Evolutionary conservation across 129 eudicot species (phyloP), one percentile per base, ranked within the genome.

Genomic region (Chrysanthemum seticuspe): DNA sequence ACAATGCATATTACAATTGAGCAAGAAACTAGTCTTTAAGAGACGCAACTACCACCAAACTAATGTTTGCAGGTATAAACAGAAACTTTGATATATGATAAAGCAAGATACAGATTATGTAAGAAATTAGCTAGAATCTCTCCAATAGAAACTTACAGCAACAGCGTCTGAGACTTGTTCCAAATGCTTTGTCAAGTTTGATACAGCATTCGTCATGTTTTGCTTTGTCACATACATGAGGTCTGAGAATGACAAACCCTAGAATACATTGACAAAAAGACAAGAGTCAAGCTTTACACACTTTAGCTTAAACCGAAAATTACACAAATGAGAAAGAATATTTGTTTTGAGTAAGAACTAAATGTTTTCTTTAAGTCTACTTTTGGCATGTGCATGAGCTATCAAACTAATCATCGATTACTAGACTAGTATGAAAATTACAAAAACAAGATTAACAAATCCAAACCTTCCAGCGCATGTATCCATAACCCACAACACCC

Each of bases 381-480:
- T 53, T 53, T 65, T 23, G 31, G 57, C 75, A 65, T 18, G 79
- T 58, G 31, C 25, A 60, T 21, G 68, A 25, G 74, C 29, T 62
- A 67, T 6, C 29, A 1, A 77, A 52, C 34, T 51, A 2, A 21
- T 19, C 3, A 18, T 34, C 2, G 29, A 61, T 52, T 10, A 55
- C 57, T 65, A 40, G 10, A 74, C 58, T 57, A 47, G 40, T 11
- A 56, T 66, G 29, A 27, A 11, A 67, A 67, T 9, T 3, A 55
- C 1, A 23, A 69, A 55, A 69, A 31, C 61, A 70, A 62, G 29
- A 3, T 15, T 55, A 71, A 71, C 2, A 71, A 27, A 62, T 57
- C 9, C 61, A 15, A 62, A 93, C 98, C 98, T 89, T 93, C 98
- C 96, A 93, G 96, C 97, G 84, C 98, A 93, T 93, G 79, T 93